Evolutionary conservation across 306 rosid genomes (phyloP).

Genomic region (Lathyrus tuberosus): DNA sequence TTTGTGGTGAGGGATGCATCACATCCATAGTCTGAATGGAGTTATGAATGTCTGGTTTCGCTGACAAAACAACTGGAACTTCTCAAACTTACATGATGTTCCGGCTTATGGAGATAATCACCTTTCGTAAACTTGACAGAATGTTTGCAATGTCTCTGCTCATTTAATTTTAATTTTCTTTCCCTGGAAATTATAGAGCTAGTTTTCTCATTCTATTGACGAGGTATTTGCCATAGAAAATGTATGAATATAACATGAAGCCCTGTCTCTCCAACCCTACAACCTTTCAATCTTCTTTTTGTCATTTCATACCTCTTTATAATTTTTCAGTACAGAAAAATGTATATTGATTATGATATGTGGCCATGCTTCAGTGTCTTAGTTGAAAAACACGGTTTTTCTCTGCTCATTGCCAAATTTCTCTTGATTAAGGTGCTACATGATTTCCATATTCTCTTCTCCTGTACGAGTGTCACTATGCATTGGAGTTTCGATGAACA

Average conservation of each 20-base stretch:
- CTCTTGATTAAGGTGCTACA: slow-evolving; percentile 9
- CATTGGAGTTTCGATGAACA: too few relatives aligned
- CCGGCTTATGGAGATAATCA: slow-evolving; percentile 4
- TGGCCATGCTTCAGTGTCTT: slow-evolving; percentile 5
- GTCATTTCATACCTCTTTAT: background rate
- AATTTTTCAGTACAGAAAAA: background rate
- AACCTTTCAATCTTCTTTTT: slow-evolving; percentile 7
- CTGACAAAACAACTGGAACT: slow-evolving; percentile 58
- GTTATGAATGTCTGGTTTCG: slow-evolving; percentile 53
- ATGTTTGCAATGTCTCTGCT: slow-evolving; percentile 23
- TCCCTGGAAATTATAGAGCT: slow-evolving; percentile 17
- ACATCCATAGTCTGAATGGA: slow-evolving; percentile 46
- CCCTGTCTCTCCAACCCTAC: background rate
- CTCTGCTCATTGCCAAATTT: background rate
- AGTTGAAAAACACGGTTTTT: background rate
- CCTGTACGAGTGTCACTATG: background rate
- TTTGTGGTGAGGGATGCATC: slow-evolving; percentile 57
- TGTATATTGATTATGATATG: background rate
- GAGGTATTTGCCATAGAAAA: background rate
- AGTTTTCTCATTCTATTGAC: background rate
- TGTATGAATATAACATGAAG: background rate
- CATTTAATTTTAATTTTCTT: slow-evolving; percentile 23
- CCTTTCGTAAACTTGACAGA: slow-evolving; percentile 33
- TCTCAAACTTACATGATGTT: slow-evolving; percentile 30
- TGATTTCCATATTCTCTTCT: slow-evolving; percentile 21